Percentiles rank a stretch among this genome's conserved stretches.
These are phyloP conservation scores for Daldinia grandis DNA, from an alignment of 495 filamentous ascomycete genomes.

Conservation along the genomic window DNA sequence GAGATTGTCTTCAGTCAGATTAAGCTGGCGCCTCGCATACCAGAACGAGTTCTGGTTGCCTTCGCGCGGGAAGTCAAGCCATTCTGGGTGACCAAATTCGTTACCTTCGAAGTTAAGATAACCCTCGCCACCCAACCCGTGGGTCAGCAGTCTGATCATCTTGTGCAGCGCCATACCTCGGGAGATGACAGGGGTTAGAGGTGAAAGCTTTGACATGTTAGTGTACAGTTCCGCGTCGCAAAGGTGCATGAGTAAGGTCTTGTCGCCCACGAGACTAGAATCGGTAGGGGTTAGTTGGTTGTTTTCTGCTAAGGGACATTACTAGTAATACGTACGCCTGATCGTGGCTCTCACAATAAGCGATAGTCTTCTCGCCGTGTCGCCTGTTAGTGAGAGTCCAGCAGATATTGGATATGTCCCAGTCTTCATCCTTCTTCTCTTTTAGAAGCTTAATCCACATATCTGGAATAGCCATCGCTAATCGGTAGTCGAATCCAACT, in stretches of 20 bases:
- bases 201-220: constrained; percentile 88
- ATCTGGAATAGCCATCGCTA: constrained; percentile 97
- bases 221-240: constrained; percentile 98
- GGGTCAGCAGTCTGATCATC: constrained; percentile 94
- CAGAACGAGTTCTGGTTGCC: constrained; percentile 97
- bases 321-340: constrained; percentile 78
- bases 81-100: constrained; percentile 98
- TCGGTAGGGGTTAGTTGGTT: constrained; percentile 45
- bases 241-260: constrained; percentile 95
- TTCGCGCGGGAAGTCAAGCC: constrained; percentile 96
- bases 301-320: neutral
- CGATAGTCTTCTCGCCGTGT: constrained; percentile 98
- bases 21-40: constrained; percentile 95
- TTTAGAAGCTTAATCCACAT: constrained; percentile 99
- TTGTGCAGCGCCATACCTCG: constrained; percentile 94
- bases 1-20: constrained; percentile 84
- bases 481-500: constrained; percentile 94
- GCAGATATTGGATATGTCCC: constrained; percentile 87
- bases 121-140: constrained; percentile 93
- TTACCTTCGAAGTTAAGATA: constrained; percentile 99
- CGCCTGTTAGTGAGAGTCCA: constrained; percentile 91
- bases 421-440: constrained; percentile 88
- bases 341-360: constrained; percentile 95
- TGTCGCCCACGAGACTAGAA: constrained; percentile 90
- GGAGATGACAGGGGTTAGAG: constrained; percentile 88